Percentiles rank a stretch among this genome's conserved stretches.
Evolutionary conservation across 257 asterid species (phyloP).

Genomic region (Solanum corneliomulleri): DNA sequence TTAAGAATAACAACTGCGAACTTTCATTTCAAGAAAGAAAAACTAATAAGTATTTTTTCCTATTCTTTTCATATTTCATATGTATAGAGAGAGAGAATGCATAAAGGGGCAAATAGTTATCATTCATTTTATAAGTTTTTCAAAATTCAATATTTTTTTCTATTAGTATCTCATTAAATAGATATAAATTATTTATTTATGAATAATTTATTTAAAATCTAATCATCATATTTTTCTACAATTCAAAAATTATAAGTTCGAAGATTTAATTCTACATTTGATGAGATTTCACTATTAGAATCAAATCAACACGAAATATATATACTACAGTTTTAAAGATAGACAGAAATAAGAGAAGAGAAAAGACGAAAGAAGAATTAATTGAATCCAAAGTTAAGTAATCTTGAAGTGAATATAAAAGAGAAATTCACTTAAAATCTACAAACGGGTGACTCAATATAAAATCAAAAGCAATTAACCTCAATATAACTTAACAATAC

Average conservation of each 20-base stretch:
- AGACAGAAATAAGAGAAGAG: neutral
- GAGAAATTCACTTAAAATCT: neutral
- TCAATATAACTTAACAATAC: no score
- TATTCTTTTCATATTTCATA: no score
- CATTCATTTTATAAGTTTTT: neutral
- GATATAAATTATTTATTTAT: neutral
- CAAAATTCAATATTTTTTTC: neutral
- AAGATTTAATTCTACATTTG: neutral
- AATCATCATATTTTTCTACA: neutral
- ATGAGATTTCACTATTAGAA: neutral
- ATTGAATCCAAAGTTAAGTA: neutral
- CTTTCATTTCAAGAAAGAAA: neutral
- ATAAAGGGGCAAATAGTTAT: neutral
- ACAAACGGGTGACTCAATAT: neutral
- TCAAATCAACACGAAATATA: no score
- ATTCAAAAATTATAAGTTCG: neutral
- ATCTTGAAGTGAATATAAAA: neutral
- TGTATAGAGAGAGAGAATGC: no score
- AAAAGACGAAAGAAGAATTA: neutral
- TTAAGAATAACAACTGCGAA: no score
- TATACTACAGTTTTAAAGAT: neutral
- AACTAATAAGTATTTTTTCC: no score
- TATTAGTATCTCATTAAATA: neutral
- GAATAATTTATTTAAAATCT: neutral
- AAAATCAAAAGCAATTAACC: neutral